Base-by-base conservation (phyloP, 805 yeast species). In the Cyberlindnera xishuangbannaensis region DNA sequence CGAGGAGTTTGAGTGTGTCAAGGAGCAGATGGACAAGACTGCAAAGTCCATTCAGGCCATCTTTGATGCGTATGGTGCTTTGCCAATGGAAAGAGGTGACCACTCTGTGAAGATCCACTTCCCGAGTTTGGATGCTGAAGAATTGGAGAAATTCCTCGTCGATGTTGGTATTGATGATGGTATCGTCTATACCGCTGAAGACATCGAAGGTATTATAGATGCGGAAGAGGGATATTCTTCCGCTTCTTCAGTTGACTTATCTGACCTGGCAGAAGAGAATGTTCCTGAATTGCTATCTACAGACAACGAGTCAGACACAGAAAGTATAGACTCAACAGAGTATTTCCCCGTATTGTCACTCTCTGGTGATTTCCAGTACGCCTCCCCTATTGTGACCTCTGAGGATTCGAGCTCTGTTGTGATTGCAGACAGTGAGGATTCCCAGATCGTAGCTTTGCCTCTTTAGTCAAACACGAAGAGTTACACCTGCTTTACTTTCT, bases 131-230 rank as follows among this genome's bases (percentile, higher is more conserved):
- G 85, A 81, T 39, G 57, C 67, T 6, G 61, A 54, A 6, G 75
- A 75, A 44, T 71, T 83, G 45, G 80, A 78, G 45, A 40, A 43
- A 15, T 56, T 83, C 39, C 56, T 82, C 39, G 51, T 64, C 25
- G 92, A 82, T 27, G 64, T 73, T 39, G 81, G 73, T 16, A 72
- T 83, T 6, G 53, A 69, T 2, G 64, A 70, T 9, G 88, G 87
- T 2, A 56, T 67, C 16, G 75, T 81, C 14, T 55, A 58, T 42
- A 61, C 67, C n/a, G 58, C 48, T 26, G 47, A 43, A 8, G 48
- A 41, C 1, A 13, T 30, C 15, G 28, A 31, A 4, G 44, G 15
- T 3, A 27, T 31, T 23, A 25, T 26, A 11, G 40, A 28, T 17
- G 34, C 26, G 4, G 34, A 27, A 3, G 34, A 29, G 5, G 34